These are phyloP conservation scores for Acrocalymma vagum DNA, from an alignment of 2,329 filamentous ascomycete genomes.

Conservation along the genomic window DNA sequence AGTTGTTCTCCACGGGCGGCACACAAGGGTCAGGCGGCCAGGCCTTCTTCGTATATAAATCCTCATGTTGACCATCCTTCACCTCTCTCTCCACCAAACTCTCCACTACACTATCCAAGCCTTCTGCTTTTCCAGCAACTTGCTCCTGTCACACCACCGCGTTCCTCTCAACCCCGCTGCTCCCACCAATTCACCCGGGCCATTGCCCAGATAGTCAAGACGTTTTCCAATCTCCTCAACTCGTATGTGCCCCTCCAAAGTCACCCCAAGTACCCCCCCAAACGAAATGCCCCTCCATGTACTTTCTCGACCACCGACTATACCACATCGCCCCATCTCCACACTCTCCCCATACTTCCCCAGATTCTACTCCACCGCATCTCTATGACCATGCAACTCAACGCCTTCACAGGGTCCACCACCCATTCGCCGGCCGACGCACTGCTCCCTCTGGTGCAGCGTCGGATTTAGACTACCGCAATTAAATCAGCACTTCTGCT, in stretches of 20 bases:
- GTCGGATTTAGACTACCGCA: conserved; percentile 64
- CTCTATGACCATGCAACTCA: conserved; percentile 65
- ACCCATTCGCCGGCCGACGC: conserved; percentile 97
- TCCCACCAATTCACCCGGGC: conserved; percentile 42
- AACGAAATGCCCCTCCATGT: no score
- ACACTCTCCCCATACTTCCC: neutral
- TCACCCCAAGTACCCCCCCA: no score
- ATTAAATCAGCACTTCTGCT: conserved; percentile 36
- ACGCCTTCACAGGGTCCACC: conserved; percentile 72
- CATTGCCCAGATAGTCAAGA: conserved; percentile 75
- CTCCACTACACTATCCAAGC: conserved; percentile 8
- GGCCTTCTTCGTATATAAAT: conserved; percentile 24
- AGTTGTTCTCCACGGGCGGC: conserved; percentile 24
- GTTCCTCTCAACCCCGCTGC: conserved; percentile 16
- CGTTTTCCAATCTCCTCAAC: conserved; percentile 98
- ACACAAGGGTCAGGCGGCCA: conserved; percentile 12
- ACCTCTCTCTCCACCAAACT: conserved; percentile 17
- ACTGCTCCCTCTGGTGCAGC: conserved; percentile 86
- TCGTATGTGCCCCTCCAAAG: conserved; percentile 71
- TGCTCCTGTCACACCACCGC: conserved; percentile 4
- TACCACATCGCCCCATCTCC: no score
- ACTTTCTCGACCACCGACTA: no score
- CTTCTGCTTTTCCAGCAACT: conserved; percentile 12
- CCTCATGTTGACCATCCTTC: conserved; percentile 12
- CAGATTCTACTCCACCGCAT: conserved; percentile 97